These are phyloP conservation scores for Pulicaria dysenterica DNA, from an alignment of 129 eudicot genomes.

Conservation along the genomic window DNA sequence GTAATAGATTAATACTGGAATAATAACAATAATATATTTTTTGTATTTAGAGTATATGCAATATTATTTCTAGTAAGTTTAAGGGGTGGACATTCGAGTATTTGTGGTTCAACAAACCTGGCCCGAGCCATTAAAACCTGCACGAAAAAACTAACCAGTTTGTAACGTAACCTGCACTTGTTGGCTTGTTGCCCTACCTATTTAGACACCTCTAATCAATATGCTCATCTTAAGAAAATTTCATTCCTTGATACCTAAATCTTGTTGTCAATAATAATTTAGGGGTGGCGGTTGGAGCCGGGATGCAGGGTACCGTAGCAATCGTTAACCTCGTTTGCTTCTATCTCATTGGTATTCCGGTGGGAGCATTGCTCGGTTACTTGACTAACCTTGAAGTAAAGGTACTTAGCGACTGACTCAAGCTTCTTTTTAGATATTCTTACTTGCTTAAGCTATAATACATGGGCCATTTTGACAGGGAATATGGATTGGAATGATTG, in stretches of 20 bases:
- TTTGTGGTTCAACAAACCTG: not conserved
- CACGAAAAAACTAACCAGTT: not conserved
- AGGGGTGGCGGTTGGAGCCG: constrained; percentile 92
- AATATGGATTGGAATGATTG: constrained; percentile 76
- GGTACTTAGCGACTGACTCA: constrained; percentile 37
- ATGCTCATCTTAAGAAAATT: not conserved
- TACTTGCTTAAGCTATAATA: not conserved
- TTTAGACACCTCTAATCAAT: not conserved
- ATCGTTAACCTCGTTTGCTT: constrained; percentile 63
- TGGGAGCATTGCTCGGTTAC: constrained; percentile 71
- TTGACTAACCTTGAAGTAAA: constrained; percentile 60
- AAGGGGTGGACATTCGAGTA: not conserved
- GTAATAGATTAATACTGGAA: too few species aligned
- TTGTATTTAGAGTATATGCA: not conserved
- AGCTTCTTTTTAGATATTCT: not conserved
- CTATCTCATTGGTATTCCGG: constrained; percentile 69
- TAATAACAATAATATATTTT: not conserved
- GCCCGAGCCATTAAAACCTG: too few species aligned
- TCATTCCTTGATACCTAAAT: not conserved
- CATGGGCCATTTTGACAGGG: constrained; percentile 44
- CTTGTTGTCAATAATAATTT: constrained; percentile 4
- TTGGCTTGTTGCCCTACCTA: not conserved
- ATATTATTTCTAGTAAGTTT: not conserved
- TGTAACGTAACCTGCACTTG: not conserved
- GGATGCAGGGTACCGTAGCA: constrained; percentile 72